Evolutionary conservation across 345 rosid species (phyloP).

Genomic region (Camelina hispida): DNA sequence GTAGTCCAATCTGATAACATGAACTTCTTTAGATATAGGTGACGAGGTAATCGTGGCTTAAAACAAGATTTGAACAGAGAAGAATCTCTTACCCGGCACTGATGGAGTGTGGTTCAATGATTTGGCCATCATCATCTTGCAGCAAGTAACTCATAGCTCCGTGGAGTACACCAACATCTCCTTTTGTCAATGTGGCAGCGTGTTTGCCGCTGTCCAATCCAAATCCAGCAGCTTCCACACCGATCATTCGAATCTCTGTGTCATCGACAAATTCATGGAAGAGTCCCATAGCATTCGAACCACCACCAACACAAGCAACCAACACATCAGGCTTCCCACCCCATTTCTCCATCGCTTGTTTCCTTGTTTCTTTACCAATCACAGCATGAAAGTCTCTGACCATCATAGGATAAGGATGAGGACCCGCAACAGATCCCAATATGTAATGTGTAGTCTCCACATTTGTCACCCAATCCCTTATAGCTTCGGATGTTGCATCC

Average conservation of each 20-base stretch:
- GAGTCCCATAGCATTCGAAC: conserved; percentile 95
- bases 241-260: conserved; percentile 74
- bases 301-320: conserved; percentile 96
- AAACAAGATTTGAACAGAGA: neutral
- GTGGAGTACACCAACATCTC: conserved; percentile 91
- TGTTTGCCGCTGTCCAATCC: conserved; percentile 97
- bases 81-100: conserved; percentile 75
- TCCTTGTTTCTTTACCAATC: conserved; percentile 91
- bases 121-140: conserved; percentile 96
- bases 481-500: conserved; percentile 80
- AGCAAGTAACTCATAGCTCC: conserved; percentile 97
- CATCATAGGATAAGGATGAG: conserved; percentile 99
- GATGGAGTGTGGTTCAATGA: conserved; percentile 91
- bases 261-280: conserved; percentile 90
- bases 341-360: conserved; percentile 89
- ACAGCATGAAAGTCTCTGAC: conserved; percentile 94
- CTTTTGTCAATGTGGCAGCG: conserved; percentile 90
- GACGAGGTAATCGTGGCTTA: neutral
- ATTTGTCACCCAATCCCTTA: conserved; percentile 94
- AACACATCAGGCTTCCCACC: conserved; percentile 96
- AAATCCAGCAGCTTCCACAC: conserved; percentile 96
- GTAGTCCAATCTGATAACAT: conserved; percentile 75
- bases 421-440: conserved; percentile 95
- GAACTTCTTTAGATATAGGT: neutral
- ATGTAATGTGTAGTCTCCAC: conserved; percentile 94